phyloP scores from a whole-genome alignment of 1,284 basidiomycete genomes.

The Ceratobasidium papillatum region DNA sequence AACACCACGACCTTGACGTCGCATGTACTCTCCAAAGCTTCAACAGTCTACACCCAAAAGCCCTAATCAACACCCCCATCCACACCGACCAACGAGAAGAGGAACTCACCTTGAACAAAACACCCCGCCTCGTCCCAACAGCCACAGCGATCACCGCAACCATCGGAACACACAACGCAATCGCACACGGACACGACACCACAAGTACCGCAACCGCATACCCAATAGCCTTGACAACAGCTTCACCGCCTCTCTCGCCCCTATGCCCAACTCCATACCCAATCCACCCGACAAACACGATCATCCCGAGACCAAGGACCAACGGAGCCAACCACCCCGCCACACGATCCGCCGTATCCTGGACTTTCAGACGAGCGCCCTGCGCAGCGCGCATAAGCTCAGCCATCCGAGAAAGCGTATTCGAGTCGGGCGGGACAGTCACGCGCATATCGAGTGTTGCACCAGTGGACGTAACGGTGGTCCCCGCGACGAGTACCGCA shows the following conservation, averaged over 20 bases:
- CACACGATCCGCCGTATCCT: slow-evolving; percentile 45
- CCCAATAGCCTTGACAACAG: slow-evolving; percentile 50
- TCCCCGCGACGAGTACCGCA: slow-evolving; percentile 56
- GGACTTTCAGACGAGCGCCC: slow-evolving; percentile 37
- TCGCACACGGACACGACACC: slow-evolving; percentile 58
- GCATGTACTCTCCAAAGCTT: slow-evolving; percentile 50
- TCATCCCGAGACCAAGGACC: slow-evolving; percentile 28
- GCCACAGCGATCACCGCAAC: slow-evolving; percentile 45
- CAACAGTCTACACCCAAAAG: slow-evolving; percentile 35
- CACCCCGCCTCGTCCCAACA: slow-evolving; percentile 31
- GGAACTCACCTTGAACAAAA: slow-evolving; percentile 40
- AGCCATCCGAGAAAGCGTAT: slow-evolving; percentile 57
- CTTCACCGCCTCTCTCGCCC: not conserved
- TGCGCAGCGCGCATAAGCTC: slow-evolving; percentile 51
- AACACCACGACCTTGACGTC: slow-evolving; percentile 54
- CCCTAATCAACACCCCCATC: slow-evolving; percentile 7
- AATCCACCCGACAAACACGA: slow-evolving; percentile 20
- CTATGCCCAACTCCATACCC: not conserved
- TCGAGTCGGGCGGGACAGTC: slow-evolving; percentile 55
- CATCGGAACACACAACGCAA: slow-evolving; percentile 50
- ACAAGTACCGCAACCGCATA: slow-evolving; percentile 58
- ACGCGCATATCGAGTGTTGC: slow-evolving; percentile 53
- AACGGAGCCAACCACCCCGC: slow-evolving; percentile 44
- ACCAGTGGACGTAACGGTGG: slow-evolving; percentile 48
- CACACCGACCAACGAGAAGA: not conserved